Conservation (phyloP, 208 protist species). For the Phytomonas sp. region DNA sequence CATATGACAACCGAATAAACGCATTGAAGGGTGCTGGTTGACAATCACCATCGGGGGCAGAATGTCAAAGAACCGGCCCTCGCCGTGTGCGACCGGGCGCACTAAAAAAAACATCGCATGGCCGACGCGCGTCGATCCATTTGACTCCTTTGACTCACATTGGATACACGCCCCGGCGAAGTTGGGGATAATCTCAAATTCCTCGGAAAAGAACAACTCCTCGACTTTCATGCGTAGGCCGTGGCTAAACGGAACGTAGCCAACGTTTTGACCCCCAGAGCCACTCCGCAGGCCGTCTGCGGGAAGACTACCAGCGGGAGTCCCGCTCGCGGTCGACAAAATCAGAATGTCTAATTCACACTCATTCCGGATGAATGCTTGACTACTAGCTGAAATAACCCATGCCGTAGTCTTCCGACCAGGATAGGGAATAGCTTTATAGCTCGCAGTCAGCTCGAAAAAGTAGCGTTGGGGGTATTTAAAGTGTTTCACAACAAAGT, state of each 20-base stretch:
- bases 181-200: conserved; percentile 21
- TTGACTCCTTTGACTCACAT: conserved; percentile 8
- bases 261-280: conserved; percentile 6
- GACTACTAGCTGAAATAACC: conserved; percentile 13
- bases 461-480: conserved; percentile 17
- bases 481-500: conserved; percentile 13
- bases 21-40: conserved; percentile 13
- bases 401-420: conserved; percentile 10
- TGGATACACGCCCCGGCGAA: conserved; percentile 19
- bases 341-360: conserved; percentile 15
- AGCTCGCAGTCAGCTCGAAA: conserved; percentile 11
- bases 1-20: conserved; percentile 16
- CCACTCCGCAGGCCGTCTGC: conserved; percentile 11
- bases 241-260: conserved; percentile 20
- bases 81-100: conserved; percentile 8
- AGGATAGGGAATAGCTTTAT: too few relatives aligned
- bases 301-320: conserved; percentile 19
- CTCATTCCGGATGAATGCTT: conserved; percentile 23
- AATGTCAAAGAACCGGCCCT: conserved; percentile 12
- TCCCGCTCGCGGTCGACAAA: conserved; percentile 17
- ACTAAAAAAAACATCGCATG: conserved; percentile 19
- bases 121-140: conserved; percentile 4
- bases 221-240: conserved; percentile 18
- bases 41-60: conserved; percentile 21
- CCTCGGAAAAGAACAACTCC: conserved; percentile 16